Base-by-base conservation (phyloP, 2,329 filamentous ascomycete genomes). In the Aspergillus jensenii region DNA sequence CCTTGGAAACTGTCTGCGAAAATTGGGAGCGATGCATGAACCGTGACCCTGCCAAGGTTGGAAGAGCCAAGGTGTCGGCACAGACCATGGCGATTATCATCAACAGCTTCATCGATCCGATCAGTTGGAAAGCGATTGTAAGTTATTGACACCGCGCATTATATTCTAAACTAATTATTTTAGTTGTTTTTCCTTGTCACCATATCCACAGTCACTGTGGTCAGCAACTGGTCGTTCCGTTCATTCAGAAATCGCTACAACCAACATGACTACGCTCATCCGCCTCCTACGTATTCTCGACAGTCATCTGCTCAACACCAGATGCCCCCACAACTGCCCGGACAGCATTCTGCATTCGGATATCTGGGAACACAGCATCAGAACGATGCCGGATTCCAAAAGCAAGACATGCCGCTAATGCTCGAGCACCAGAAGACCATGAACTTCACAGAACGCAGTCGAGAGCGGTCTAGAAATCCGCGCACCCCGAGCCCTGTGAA, bases 1-100 rank as follows among this genome's bases (percentile, higher is more conserved):
- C 90, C 0, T 79, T 98, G 65, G 84, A 89, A 60, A 77, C 76
- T 0, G 78, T 89, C 4, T 99, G 95, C 72, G 84, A 87, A 35
- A 84, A 88, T 61, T 98, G 93, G 93, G 87, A 89, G 62, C 80
- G 85, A 33, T 98, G 95, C 76, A 96, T 96, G 91, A 87, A 88
- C 63, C 86, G 88, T 63, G 90, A 97, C 68, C 88, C 92, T 0
- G 82, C 87, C 45, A 86, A 86, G 56, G 86, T 96, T 56, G 92
- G 90, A 64, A 83, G 88, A 39, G 89, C 93, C 43, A 89, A 88
- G 67, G 86, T 96, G 40, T 91, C 89, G 17, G 93, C 91, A 5
- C 89, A 90, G 69, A 95, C 93, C 25, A 90, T 97, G 70, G 93
- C 93, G 1, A 87, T 91, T 69, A 96, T 99, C 41, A 88, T 98